Evolutionary conservation across 2,329 filamentous ascomycete genomes (phyloP).

Genomic region (Xylaria sp.): DNA sequence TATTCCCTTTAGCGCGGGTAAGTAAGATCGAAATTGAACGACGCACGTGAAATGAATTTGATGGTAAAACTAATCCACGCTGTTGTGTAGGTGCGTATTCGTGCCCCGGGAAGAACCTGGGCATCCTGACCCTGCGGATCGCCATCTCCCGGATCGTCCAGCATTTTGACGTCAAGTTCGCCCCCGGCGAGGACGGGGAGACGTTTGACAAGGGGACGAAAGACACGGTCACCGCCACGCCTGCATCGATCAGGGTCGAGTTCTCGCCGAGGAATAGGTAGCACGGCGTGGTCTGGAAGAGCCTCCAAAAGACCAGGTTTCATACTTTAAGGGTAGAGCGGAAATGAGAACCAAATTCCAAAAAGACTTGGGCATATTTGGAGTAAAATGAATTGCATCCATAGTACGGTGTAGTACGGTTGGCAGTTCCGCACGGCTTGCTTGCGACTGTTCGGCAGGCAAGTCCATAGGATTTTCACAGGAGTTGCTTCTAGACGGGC

Average conservation of each 20-base stretch:
- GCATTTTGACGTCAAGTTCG: conserved; percentile 28
- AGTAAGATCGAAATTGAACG: not conserved
- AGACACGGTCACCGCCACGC: conserved; percentile 24
- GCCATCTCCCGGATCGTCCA: conserved; percentile 18
- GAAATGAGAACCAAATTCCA: too few relatives aligned
- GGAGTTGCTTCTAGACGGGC: too few relatives aligned
- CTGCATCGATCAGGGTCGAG: conserved; percentile 17
- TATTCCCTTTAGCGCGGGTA: conserved; percentile 29
- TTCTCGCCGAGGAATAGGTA: conserved; percentile 23
- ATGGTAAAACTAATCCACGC: not conserved
- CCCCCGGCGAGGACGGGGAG: conserved; percentile 26
- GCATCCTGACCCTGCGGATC: conserved; percentile 23
- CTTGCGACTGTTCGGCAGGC: too few relatives aligned
- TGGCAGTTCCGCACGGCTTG: too few relatives aligned
- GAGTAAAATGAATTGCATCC: too few relatives aligned
- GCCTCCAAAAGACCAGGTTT: too few relatives aligned
- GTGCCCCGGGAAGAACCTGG: conserved; percentile 31
- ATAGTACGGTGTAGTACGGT: too few relatives aligned
- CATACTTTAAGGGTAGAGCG: too few relatives aligned
- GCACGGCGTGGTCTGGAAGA: too few relatives aligned
- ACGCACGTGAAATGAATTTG: not conserved
- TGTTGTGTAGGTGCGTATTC: conserved; percentile 17
- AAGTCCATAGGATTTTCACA: too few relatives aligned
- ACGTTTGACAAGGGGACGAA: conserved; percentile 23
- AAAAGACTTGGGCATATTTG: too few relatives aligned